phyloP scores from a whole-genome alignment of 768 basidiomycete genomes.

The Rhodocollybia butyracea region DNA sequence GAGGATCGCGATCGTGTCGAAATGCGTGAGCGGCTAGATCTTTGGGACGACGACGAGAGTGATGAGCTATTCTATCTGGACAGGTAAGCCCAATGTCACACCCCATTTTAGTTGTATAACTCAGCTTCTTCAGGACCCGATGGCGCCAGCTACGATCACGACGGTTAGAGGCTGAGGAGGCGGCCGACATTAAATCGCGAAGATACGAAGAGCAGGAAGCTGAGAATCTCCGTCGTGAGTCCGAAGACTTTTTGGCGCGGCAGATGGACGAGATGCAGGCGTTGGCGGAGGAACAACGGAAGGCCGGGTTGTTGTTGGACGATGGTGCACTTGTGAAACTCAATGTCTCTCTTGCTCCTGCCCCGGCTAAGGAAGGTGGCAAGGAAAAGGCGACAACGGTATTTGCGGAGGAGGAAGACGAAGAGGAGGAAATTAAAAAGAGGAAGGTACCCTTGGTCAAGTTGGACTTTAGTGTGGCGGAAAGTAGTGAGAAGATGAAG shows the following conservation, averaged over 20 bases:
- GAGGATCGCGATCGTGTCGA: constrained; percentile 80
- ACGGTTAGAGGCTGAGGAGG: constrained; percentile 72
- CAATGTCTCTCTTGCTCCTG: constrained; percentile 65
- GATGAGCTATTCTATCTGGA: constrained; percentile 93
- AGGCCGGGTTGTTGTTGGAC: constrained; percentile 85
- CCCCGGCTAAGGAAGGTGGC: constrained; percentile 41
- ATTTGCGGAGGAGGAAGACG: constrained; percentile 81
- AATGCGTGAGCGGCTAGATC: constrained; percentile 75
- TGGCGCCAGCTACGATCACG: constrained; percentile 82
- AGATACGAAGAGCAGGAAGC: constrained; percentile 81
- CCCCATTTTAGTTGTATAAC: neutral
- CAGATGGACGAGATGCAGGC: constrained; percentile 98
- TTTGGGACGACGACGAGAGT: constrained; percentile 93
- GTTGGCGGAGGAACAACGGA: constrained; percentile 85
- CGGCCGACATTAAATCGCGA: constrained; percentile 80
- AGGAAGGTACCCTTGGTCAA: constrained; percentile 86
- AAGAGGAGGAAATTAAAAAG: constrained; percentile 81
- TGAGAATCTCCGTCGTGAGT: constrained; percentile 84
- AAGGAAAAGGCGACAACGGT: constrained; percentile 53
- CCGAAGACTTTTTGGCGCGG: constrained; percentile 88
- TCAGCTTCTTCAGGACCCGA: constrained; percentile 47
- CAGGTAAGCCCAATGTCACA: constrained; percentile 48
- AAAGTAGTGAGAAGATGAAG: constrained; percentile 73
- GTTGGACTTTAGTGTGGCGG: constrained; percentile 84
- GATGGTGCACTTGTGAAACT: constrained; percentile 90